Evolutionary conservation across 106 monocot species (phyloP).

Genomic region (Amphibolis antarctica): DNA sequence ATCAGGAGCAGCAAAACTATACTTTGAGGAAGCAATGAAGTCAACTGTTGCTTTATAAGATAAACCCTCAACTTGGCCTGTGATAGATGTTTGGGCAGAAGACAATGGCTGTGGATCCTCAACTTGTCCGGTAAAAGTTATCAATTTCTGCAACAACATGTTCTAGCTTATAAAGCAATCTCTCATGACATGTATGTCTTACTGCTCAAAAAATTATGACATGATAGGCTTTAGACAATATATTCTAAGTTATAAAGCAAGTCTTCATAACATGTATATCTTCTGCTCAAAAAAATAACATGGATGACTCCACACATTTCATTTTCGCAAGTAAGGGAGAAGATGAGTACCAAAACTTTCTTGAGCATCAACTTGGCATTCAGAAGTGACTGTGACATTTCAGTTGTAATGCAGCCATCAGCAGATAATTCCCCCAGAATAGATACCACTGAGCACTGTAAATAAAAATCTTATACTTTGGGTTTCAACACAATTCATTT

Average conservation of each 20-base stretch:
- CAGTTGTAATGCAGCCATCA: constrained; percentile 16
- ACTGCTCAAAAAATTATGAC: no score
- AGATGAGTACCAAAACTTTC: constrained; percentile 47
- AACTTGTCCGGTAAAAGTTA: constrained; percentile 49
- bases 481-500: background rate
- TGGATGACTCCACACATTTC: background rate
- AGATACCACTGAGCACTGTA: constrained; percentile 63
- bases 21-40: constrained; percentile 60
- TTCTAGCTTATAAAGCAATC: background rate
- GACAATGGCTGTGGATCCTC: constrained; percentile 58
- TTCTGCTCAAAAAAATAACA: no score
- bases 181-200: background rate
- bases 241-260: constrained; percentile 3
- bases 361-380: constrained; percentile 44
- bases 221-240: no score
- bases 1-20: constrained; percentile 45
- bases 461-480: constrained; percentile 9
- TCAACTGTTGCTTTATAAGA: constrained; percentile 60
- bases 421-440: constrained; percentile 26
- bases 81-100: constrained; percentile 21
- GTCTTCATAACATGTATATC: background rate
- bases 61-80: constrained; percentile 33
- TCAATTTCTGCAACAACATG: constrained; percentile 60
- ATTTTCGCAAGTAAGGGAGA: background rate
- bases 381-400: constrained; percentile 44